Evolutionary conservation across 352 stramenopile genomes (phyloP).

Genomic region (Hyaloperonospora arabidopsidis): DNA sequence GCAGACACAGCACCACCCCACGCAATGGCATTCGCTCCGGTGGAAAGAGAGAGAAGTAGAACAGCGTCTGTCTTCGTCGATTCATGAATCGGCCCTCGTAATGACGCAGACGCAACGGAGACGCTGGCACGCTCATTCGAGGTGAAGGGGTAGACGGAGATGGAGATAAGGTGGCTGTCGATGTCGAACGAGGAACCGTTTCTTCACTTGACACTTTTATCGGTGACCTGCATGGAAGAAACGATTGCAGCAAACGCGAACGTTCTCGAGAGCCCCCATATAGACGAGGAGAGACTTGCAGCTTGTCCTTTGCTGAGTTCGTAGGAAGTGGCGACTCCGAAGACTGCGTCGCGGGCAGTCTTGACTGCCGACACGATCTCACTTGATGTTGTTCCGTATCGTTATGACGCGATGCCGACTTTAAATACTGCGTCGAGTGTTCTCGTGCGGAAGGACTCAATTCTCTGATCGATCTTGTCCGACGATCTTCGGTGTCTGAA

Average conservation of each 20-base stretch:
- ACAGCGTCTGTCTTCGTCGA: slow-evolving; percentile 31
- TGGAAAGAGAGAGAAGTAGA: slow-evolving; percentile 39
- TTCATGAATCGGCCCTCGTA: slow-evolving; percentile 37
- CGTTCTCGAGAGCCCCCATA: slow-evolving; percentile 11
- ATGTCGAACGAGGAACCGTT: slow-evolving; percentile 14
- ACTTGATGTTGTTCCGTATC: slow-evolving; percentile 8
- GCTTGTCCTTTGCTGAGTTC: slow-evolving; percentile 10
- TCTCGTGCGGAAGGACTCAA: slow-evolving; percentile 10
- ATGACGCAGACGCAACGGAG: slow-evolving; percentile 28
- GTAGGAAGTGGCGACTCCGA: slow-evolving; percentile 11
- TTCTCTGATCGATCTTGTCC: slow-evolving; percentile 8
- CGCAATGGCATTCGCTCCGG: slow-evolving; percentile 24
- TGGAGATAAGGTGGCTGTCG: slow-evolving; percentile 18
- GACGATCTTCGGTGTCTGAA: slow-evolving; percentile 14
- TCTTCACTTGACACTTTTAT: slow-evolving; percentile 6
- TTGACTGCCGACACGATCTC: slow-evolving; percentile 14
- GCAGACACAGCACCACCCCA: slow-evolving; percentile 37
- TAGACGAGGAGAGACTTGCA: slow-evolving; percentile 1
- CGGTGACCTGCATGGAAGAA: slow-evolving; percentile 8
- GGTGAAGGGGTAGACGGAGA: slow-evolving; percentile 10
- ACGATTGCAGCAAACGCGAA: slow-evolving; percentile 9
- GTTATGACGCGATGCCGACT: slow-evolving; percentile 9
- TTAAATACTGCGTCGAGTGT: slow-evolving; percentile 16
- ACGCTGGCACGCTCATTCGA: slow-evolving; percentile 7
- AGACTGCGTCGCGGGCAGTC: slow-evolving; percentile 10